Percentiles rank a stretch among this genome's conserved stretches.
Conservation (phyloP, 2,329 filamentous ascomycete genomes). For the Penicillium brasilianum region DNA sequence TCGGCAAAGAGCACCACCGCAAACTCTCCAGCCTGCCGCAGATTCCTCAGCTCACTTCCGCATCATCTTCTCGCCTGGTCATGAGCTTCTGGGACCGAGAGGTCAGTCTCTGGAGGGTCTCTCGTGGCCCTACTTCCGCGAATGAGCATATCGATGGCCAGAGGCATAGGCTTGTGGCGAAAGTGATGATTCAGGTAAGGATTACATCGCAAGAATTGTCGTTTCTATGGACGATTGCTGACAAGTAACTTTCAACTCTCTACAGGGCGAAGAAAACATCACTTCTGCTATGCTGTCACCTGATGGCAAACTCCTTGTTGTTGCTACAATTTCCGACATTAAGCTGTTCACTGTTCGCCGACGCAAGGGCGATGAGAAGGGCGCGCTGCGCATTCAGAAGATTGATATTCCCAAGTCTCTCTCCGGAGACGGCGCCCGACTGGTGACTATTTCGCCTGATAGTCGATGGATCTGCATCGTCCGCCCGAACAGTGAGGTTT, state of each 20-base stretch:
- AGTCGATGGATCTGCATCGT: constrained; percentile 55
- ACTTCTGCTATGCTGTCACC: constrained; percentile 73
- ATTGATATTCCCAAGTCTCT: constrained; percentile 66
- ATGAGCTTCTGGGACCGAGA: constrained; percentile 93
- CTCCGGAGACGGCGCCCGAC: constrained; percentile 67
- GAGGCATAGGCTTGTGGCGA: constrained; percentile 63
- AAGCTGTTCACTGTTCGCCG: constrained; percentile 76
- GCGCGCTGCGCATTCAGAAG: constrained; percentile 72
- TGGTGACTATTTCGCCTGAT: constrained; percentile 60
- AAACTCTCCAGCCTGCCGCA: constrained; percentile 85
- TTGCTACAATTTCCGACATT: constrained; percentile 73
- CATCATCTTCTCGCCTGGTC: constrained; percentile 73
- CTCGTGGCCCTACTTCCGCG: constrained; percentile 52
- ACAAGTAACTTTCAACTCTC: constrained; percentile 7
- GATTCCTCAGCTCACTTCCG: constrained; percentile 72
- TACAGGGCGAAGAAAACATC: constrained; percentile 77
- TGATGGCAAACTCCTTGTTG: constrained; percentile 74
- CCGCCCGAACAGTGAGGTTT: constrained; percentile 64
- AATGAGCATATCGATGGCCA: constrained; percentile 48
- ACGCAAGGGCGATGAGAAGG: constrained; percentile 56
- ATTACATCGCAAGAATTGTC: neutral
- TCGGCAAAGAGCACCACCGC: constrained; percentile 78
- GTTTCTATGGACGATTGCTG: constrained; percentile 2
- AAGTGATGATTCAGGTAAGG: constrained; percentile 61
- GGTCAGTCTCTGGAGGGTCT: constrained; percentile 78